Conservation (phyloP, 2,329 filamentous ascomycete genomes). For the Fusarium sp. region DNA sequence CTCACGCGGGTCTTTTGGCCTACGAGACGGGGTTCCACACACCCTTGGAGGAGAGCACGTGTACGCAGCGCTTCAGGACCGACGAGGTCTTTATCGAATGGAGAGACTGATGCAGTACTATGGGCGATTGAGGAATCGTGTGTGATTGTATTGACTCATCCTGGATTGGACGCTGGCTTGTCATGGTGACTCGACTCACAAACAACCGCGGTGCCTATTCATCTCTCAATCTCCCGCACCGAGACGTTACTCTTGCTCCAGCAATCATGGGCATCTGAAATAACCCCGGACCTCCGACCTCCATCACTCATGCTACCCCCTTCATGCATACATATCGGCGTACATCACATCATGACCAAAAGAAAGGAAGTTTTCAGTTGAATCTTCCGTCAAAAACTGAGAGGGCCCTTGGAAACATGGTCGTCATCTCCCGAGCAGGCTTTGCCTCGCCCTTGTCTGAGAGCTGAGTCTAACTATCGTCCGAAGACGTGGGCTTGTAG, state of each 20-base stretch:
- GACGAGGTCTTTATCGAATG: constrained; percentile 85
- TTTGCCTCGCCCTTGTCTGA: constrained; percentile 3
- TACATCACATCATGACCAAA: constrained; percentile 26
- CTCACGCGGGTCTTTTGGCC: constrained; percentile 90
- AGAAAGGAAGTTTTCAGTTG: background rate
- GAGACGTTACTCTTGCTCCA: background rate
- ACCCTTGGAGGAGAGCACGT: constrained; percentile 82
- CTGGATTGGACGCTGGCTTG: background rate
- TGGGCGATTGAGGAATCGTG: background rate
- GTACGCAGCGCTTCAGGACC: constrained; percentile 85
- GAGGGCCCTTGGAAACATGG: background rate
- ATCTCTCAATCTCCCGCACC: background rate
- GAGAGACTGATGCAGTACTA: constrained; percentile 66
- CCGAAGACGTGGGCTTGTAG: constrained; percentile 86
- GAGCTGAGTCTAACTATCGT: constrained; percentile 52
- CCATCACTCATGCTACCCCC: background rate
- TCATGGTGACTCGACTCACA: background rate
- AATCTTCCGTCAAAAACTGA: constrained; percentile 3
- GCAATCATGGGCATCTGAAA: background rate
- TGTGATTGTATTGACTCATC: constrained; percentile 4
- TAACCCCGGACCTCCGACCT: background rate
- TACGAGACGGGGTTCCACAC: constrained; percentile 85
- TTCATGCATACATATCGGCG: constrained; percentile 8
- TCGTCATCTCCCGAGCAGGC: background rate
- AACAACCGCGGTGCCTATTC: constrained; percentile 1